Evolutionary conservation across 345 rosid species (phyloP).

Genomic region (Combretum micranthum): DNA sequence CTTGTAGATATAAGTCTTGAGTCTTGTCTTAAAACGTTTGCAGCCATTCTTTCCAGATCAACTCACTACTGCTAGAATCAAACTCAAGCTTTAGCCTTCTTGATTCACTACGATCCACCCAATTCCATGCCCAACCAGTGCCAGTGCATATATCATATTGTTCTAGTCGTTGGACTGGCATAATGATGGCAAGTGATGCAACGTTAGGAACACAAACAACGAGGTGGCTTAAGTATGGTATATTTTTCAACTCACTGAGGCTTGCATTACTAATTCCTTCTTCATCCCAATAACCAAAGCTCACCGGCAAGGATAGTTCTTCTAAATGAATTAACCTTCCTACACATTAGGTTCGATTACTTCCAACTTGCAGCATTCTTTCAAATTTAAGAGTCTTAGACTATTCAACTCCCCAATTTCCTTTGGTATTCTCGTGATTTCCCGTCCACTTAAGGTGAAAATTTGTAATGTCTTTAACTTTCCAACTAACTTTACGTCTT

Average conservation of each 20-base stretch:
- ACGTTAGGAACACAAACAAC: constrained; percentile 8
- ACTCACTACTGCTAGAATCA: not conserved
- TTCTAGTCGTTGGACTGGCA: not conserved
- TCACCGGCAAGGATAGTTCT: constrained; percentile 13
- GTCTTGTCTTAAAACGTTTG: not conserved
- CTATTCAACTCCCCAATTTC: constrained; percentile 16
- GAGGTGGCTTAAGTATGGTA: constrained; percentile 9
- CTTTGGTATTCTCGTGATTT: constrained; percentile 12
- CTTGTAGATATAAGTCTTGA: constrained; percentile 2
- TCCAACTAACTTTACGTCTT: constrained; percentile 7
- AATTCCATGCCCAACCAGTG: not conserved
- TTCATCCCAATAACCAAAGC: constrained; percentile 17
- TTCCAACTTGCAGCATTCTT: not conserved
- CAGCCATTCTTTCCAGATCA: not conserved
- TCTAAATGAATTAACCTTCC: constrained; percentile 16
- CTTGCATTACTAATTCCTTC: constrained; percentile 1
- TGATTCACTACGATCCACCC: not conserved
- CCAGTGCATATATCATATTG: not conserved
- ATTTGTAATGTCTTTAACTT: constrained; percentile 11
- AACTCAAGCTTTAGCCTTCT: constrained; percentile 5
- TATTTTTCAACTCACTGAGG: constrained; percentile 16
- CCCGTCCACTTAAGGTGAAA: constrained; percentile 3
- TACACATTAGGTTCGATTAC: constrained; percentile 7
- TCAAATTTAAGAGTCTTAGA: constrained; percentile 16
- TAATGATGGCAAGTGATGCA: not conserved